These are phyloP conservation scores for Epichloe sylvatica DNA, from an alignment of 2,329 filamentous ascomycete species.

Conservation along the genomic window DNA sequence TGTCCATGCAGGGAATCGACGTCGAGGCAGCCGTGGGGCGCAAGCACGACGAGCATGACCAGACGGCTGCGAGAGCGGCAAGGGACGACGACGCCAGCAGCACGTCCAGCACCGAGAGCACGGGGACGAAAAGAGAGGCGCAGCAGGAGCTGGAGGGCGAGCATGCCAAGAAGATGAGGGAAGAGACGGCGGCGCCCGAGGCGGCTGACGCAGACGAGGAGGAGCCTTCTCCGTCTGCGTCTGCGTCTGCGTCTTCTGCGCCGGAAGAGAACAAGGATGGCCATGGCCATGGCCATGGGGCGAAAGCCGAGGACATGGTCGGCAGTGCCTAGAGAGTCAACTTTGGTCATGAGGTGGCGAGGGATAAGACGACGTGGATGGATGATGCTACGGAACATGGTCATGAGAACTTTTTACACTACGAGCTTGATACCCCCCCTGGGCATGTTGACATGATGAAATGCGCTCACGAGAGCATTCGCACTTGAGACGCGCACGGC, in stretches of 20 bases:
- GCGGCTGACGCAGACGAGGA: neutral
- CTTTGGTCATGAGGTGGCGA: too few species aligned
- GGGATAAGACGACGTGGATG: too few species aligned
- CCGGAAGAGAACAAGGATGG: neutral
- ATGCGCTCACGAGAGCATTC: too few species aligned
- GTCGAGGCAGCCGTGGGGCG: conserved; percentile 48
- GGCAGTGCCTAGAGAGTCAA: too few species aligned
- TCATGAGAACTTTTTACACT: too few species aligned
- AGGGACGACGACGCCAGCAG: conserved; percentile 14
- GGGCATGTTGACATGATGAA: too few species aligned
- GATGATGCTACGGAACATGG: too few species aligned
- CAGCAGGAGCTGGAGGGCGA: conserved; percentile 31
- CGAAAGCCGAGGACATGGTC: neutral
- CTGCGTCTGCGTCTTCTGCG: neutral
- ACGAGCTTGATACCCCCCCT: too few species aligned
- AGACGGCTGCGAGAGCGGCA: conserved; percentile 6
- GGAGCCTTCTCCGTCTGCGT: neutral
- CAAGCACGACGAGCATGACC: conserved; percentile 23
- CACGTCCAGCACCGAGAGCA: conserved; percentile 18
- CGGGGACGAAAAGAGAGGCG: conserved; percentile 42
- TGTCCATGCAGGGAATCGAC: conserved; percentile 43
- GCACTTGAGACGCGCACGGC: too few species aligned
- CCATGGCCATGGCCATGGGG: neutral
- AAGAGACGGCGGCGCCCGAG: conserved; percentile 16
- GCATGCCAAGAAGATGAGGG: conserved; percentile 36